phyloP scores from a whole-genome alignment of 108 stramenopile genomes.

The Seminavis robusta region DNA sequence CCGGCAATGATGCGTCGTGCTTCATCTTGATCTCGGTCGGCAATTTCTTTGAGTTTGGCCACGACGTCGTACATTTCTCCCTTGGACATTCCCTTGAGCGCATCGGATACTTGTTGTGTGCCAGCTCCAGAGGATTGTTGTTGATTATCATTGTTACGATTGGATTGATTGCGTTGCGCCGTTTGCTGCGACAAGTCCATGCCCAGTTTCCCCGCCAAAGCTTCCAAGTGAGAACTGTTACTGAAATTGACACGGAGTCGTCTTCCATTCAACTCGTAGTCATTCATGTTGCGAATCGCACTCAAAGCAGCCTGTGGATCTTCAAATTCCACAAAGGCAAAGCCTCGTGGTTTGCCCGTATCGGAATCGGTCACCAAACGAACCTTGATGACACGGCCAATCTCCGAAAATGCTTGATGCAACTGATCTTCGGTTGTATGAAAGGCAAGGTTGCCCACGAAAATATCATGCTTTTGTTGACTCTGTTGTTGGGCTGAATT shows the following conservation, averaged over 20 bases:
- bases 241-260: constrained; percentile 91
- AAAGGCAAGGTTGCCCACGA: constrained; percentile 93
- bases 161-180: constrained; percentile 18
- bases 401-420: constrained; percentile 81
- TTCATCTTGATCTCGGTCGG: constrained; percentile 88
- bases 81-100: constrained; percentile 76
- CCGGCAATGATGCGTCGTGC: constrained; percentile 76
- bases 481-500: constrained; percentile 22
- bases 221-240: constrained; percentile 86
- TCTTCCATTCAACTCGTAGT: constrained; percentile 92
- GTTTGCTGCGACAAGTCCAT: constrained; percentile 72
- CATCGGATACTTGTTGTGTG: constrained; percentile 72
- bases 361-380: constrained; percentile 90
- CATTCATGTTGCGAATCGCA: constrained; percentile 97
- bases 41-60: constrained; percentile 85
- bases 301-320: constrained; percentile 92
- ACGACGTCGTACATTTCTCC: constrained; percentile 92
- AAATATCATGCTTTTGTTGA: constrained; percentile 77
- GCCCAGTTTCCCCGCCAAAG: constrained; percentile 81
- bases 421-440: constrained; percentile 93
- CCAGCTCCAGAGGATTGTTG: constrained; percentile 36
- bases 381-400: constrained; percentile 88
- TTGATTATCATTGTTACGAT: background rate
- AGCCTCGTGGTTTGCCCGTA: constrained; percentile 93
- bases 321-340: constrained; percentile 96